Percentiles rank a stretch among this genome's conserved stretches.
Conservation (phyloP, 305 asterid species). For the Striga hermonthica region DNA sequence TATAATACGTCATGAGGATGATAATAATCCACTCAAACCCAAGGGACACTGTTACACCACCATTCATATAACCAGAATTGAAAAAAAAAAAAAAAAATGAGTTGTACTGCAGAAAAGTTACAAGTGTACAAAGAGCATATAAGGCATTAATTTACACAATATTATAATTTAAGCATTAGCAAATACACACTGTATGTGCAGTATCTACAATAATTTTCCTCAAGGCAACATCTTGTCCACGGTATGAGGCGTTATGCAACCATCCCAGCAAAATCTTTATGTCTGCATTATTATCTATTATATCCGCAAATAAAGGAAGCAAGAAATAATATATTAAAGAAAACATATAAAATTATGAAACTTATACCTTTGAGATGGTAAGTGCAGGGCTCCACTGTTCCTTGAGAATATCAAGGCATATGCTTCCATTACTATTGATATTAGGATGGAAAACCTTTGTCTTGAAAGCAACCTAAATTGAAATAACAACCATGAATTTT, state of each 20-base stretch:
- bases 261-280: neutral
- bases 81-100: too few relatives aligned
- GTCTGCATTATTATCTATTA: neutral
- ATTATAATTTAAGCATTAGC: too few relatives aligned
- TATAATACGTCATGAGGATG: conserved; percentile 10
- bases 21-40: conserved; percentile 6
- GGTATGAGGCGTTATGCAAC: neutral
- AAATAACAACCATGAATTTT: conserved; percentile 1
- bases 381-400: conserved; percentile 47
- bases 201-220: too few relatives aligned
- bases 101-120: too few relatives aligned
- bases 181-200: too few relatives aligned
- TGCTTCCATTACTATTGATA: conserved; percentile 41
- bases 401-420: conserved; percentile 43
- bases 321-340: conserved; percentile 2
- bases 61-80: neutral
- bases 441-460: conserved; percentile 40
- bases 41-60: neutral
- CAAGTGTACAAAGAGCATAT: too few relatives aligned
- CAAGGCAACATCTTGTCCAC: neutral
- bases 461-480: conserved; percentile 45
- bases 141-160: too few relatives aligned
- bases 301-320: conserved; percentile 7
- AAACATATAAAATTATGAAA: neutral
- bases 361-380: conserved; percentile 39